Evolutionary conservation across 805 yeast species (phyloP).

Genomic region (Candida ficus): DNA sequence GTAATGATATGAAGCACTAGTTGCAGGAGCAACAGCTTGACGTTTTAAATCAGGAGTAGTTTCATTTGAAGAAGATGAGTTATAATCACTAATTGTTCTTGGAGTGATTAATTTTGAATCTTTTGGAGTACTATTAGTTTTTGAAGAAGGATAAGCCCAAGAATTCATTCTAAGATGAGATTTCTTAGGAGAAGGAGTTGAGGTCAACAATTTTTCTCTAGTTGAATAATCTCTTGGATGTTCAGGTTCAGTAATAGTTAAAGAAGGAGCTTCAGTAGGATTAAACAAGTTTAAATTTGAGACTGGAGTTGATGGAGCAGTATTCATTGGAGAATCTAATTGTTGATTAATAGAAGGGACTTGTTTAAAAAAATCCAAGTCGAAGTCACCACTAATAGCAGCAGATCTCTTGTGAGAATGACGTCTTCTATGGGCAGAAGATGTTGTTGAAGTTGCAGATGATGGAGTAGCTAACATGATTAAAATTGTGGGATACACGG

Average conservation of each 20-base stretch:
- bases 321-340: constrained; percentile 4
- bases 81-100: background rate
- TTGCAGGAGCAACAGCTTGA: constrained; percentile 7
- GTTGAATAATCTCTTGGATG: background rate
- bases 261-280: constrained; percentile 4
- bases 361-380: constrained; percentile 27
- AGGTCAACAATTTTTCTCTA: background rate
- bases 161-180: constrained; percentile 32
- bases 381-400: constrained; percentile 86
- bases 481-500: background rate
- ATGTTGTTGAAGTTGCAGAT: no score
- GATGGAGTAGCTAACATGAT: constrained; percentile 19
- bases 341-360: constrained; percentile 16
- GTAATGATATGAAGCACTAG: background rate
- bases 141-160: constrained; percentile 30
- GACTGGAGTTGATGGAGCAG: background rate
- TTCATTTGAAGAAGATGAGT: constrained; percentile 20
- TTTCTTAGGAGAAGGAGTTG: constrained; percentile 22
- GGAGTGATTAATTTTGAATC: background rate
- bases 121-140: background rate
- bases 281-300: background rate
- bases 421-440: constrained; percentile 36
- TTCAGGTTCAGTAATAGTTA: constrained; percentile 15
- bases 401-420: constrained; percentile 85
- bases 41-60: constrained; percentile 23